A percentile compares a stretch with the other conserved stretches of the same genome.
phyloP scores from a whole-genome alignment of 1,284 basidiomycete genomes.

The Ganoderma meredithae region DNA sequence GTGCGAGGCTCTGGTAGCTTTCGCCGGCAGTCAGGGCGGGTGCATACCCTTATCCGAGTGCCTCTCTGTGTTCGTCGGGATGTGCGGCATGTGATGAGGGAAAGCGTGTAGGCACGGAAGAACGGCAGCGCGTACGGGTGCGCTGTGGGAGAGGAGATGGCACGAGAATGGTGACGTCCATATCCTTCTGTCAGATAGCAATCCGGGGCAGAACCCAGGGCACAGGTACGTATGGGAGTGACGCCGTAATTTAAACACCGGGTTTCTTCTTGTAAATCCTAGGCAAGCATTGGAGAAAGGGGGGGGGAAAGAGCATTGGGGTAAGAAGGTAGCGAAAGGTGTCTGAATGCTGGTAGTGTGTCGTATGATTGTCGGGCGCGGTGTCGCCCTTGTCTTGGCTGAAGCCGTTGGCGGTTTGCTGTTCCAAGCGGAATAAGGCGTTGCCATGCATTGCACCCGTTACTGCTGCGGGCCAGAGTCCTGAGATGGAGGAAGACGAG shows the following conservation, averaged over 20 bases:
- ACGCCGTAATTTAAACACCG: not conserved
- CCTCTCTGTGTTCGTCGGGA: constrained; percentile 26
- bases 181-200: constrained; percentile 10
- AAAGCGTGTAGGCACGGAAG: not conserved
- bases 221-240: not conserved
- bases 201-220: constrained; percentile 2
- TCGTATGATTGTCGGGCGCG: not conserved
- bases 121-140: not conserved
- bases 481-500: not conserved
- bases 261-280: not conserved
- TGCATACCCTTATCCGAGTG: constrained; percentile 15
- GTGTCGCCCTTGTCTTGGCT: not conserved
- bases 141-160: not conserved
- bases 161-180: not conserved
- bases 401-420: not conserved
- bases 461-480: constrained; percentile 2
- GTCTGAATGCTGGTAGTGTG: not conserved
- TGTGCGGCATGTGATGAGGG: constrained; percentile 10
- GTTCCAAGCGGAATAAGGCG: not conserved
- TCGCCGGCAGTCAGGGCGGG: constrained; percentile 26
- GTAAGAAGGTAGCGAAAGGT: not conserved
- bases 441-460: constrained; percentile 6
- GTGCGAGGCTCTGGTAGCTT: constrained; percentile 20
- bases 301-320: not conserved
- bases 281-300: not conserved